Evolutionary conservation across 2,329 filamentous ascomycete genomes (phyloP), one percentile per base, ranked within the genome.

Genomic region (Fusarium sp.): DNA sequence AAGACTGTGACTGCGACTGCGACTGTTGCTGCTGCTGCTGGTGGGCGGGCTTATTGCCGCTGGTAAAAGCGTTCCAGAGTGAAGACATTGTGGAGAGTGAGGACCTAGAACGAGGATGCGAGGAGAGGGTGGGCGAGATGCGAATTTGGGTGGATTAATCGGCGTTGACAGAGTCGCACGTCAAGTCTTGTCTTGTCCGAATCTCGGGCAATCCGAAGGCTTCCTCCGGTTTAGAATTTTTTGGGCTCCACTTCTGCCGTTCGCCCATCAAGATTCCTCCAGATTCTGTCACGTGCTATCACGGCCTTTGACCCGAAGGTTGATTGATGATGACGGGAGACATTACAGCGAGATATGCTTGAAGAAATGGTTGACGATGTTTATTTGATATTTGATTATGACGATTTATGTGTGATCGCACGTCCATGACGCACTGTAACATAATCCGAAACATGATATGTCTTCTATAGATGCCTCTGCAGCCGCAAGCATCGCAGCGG

Each of bases 21-120:
- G 75, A 83, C 59, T 31, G n/a, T n/a, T 80, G 80, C 79, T 76
- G 84, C 59, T 31, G n/a, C n/a, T 80, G 76, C 44, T 80, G 80
- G 39, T 81, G 78, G 62, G 76, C 75, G 37, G 78, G 77, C 76
- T 84, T 85, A 80, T 86, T 88, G 79, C 85, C 85, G 74, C 86
- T 85, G n/a, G 87, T 88, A 74, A 90, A 82, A 70, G 87, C 83
- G 76, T 87, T 86, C 87, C 87, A 90, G 76, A 89, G 80, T 47
- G 85, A 85, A 56, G 86, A 85, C 86, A 88, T 89, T 65, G 65
- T 80, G 72, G 61, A 35, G 16, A 33, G 60, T 58, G 57, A 58
- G 48, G 52, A 47, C 58, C 38, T 4, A 35, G 13, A 9, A 18
- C 8, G 47, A 70, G 67, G 42, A 26, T 55, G 57, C 38, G 55